These are phyloP conservation scores for Vitellaria paradoxa DNA, from an alignment of 179 eudicot species.

Conservation along the genomic window DNA sequence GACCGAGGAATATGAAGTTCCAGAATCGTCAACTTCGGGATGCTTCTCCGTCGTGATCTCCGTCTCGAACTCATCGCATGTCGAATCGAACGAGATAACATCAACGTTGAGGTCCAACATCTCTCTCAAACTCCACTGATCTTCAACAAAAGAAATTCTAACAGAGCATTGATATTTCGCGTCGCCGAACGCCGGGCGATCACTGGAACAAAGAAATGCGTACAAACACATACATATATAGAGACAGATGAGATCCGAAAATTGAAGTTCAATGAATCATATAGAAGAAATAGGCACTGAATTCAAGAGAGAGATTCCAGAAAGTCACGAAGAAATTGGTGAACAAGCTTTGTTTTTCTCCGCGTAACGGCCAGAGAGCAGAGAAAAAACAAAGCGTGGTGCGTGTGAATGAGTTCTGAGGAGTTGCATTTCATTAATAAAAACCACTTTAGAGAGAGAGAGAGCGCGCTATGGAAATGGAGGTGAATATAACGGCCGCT, in stretches of 20 bases:
- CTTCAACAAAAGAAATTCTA: neutral
- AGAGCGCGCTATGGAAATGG: neutral
- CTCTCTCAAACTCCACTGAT: slow-evolving; percentile 12
- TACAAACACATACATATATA: neutral
- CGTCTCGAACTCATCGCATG: neutral
- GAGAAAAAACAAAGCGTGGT: neutral
- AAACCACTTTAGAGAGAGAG: neutral
- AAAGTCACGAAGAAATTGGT: neutral
- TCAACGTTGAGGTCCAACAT: slow-evolving; percentile 74
- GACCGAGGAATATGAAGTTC: slow-evolving; percentile 32
- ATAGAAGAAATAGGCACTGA: neutral
- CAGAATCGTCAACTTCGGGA: slow-evolving; percentile 31
- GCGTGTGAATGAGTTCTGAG: neutral
- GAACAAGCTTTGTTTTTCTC: slow-evolving; percentile 5
- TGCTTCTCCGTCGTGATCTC: neutral
- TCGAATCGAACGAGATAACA: neutral
- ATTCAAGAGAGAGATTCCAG: neutral
- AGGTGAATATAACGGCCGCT: slow-evolving; percentile 7
- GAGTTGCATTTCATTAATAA: neutral
- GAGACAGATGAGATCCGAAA: neutral
- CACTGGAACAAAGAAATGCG: neutral
- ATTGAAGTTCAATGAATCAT: neutral
- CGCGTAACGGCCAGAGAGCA: neutral
- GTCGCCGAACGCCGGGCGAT: neutral
- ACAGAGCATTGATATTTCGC: neutral